phyloP scores from a whole-genome alignment of 257 asterid species.

The Solanum pennellii region DNA sequence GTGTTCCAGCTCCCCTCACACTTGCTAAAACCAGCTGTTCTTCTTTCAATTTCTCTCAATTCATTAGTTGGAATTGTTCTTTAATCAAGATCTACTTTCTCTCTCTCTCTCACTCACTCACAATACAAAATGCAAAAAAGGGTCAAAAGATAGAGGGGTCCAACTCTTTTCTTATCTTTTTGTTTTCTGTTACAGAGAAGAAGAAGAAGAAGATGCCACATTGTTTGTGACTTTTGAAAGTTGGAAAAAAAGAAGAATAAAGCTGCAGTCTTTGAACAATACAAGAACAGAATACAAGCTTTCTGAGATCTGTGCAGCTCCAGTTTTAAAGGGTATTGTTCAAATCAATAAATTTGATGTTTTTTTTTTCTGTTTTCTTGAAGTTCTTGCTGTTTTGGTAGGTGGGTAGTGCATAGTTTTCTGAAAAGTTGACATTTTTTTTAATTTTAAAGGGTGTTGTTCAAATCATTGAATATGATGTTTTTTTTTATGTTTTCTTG shows the following conservation, averaged over 20 bases:
- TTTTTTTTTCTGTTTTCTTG: background rate
- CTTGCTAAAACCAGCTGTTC: conserved; percentile 43
- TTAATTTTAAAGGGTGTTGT: background rate
- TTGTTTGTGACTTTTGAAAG: background rate
- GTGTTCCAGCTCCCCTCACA: background rate
- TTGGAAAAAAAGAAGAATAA: background rate
- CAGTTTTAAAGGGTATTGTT: background rate
- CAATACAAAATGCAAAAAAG: background rate
- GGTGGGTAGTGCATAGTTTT: background rate
- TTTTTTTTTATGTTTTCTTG: background rate
- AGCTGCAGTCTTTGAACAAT: background rate
- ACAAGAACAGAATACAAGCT: background rate
- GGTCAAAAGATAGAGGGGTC: background rate
- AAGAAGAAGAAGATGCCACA: background rate
- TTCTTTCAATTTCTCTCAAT: background rate
- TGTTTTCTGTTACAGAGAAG: background rate
- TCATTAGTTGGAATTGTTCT: background rate
- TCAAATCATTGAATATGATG: background rate
- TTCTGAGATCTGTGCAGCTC: background rate
- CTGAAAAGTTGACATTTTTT: background rate
- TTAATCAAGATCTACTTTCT: conserved; percentile 1
- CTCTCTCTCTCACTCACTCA: conserved; percentile 4
- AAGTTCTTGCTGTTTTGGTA: background rate
- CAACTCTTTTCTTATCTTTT: conserved; percentile 1
- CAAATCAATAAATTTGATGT: background rate